Percentiles rank a stretch among this genome's conserved stretches.
These are phyloP conservation scores for Trametes sanguinea DNA, from an alignment of 768 basidiomycete species.

Conservation along the genomic window DNA sequence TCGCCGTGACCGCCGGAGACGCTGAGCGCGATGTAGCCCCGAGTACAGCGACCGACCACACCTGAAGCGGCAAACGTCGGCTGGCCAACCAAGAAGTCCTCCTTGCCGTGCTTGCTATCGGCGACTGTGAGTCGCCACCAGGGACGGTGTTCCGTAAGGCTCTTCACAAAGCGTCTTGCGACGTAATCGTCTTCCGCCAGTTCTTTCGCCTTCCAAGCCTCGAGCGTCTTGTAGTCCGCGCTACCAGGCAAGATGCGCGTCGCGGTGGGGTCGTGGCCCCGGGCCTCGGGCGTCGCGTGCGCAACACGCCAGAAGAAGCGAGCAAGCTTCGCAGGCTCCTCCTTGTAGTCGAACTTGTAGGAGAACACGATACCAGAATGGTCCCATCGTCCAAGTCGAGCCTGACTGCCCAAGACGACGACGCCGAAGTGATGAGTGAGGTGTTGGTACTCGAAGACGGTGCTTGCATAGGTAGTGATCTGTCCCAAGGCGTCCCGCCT, in stretches of 20 bases:
- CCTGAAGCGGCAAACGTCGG: background rate
- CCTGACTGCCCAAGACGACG: background rate
- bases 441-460: slow-evolving; percentile 6
- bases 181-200: background rate
- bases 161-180: background rate
- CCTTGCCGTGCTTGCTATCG: background rate
- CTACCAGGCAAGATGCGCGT: background rate
- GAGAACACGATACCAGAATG: background rate
- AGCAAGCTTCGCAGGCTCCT: background rate
- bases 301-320: slow-evolving; percentile 9
- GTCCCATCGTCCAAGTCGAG: slow-evolving; percentile 1
- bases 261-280: background rate
- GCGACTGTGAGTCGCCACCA: slow-evolving; percentile 3
- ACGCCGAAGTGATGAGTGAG: slow-evolving; percentile 7
- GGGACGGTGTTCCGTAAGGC: background rate
- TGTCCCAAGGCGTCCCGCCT: background rate
- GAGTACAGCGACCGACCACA: slow-evolving; percentile 6
- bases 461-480: background rate
- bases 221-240: background rate
- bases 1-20: background rate
- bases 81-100: slow-evolving; percentile 6
- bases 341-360: slow-evolving; percentile 5
- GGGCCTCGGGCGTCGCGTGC: background rate
- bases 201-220: background rate
- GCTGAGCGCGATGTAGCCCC: slow-evolving; percentile 11